These are phyloP conservation scores for Fusarium buharicum DNA, from an alignment of 2,329 filamentous ascomycete genomes.

Conservation along the genomic window DNA sequence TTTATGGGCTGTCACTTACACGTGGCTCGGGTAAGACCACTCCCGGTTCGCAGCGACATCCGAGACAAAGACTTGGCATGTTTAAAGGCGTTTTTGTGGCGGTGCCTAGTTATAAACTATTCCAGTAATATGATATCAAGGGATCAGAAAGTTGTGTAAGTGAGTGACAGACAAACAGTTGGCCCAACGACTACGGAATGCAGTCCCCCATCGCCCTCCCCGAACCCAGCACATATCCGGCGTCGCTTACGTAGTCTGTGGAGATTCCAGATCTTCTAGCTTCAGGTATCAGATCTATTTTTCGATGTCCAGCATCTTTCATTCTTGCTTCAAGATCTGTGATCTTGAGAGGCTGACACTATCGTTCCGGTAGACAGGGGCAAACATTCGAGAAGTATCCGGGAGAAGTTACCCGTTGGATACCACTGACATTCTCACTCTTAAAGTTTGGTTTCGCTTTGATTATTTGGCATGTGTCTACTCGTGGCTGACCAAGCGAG, in stretches of 20 bases:
- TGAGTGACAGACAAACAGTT: neutral
- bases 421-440: too few species aligned
- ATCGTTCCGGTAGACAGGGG: neutral
- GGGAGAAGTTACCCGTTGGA: too few species aligned
- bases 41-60: neutral
- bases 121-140: neutral
- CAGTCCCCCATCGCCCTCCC: conserved; percentile 7
- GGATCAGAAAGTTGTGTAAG: neutral
- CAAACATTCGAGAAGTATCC: neutral
- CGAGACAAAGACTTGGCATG: neutral
- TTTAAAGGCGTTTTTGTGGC: neutral
- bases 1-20: neutral
- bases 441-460: too few species aligned
- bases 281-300: neutral
- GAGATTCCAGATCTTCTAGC: neutral
- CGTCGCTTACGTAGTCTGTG: neutral
- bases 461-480: too few species aligned
- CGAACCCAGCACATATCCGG: conserved; percentile 31
- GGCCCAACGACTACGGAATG: conserved; percentile 14
- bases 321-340: neutral
- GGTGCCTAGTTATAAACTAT: neutral
- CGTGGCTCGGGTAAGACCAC: conserved; percentile 3
- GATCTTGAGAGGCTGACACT: neutral
- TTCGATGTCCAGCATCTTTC: neutral
- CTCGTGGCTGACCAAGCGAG: too few species aligned